Evolutionary conservation across 176 grass and related monocot species (phyloP), one percentile per base, ranked within the genome.

Genomic region (Triticum turgidum): DNA sequence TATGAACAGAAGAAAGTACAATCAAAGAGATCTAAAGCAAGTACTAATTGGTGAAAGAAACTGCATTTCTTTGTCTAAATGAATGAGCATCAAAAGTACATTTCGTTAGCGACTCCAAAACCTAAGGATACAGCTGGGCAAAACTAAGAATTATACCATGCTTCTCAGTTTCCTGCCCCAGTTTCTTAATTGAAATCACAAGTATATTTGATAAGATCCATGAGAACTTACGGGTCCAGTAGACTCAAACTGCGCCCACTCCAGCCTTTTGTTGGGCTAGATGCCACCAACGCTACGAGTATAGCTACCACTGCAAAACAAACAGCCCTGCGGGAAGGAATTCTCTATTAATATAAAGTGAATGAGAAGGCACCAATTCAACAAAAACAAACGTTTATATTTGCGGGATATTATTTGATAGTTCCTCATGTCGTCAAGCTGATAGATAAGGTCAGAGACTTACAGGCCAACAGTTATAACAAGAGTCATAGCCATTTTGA

Each of bases 241-340:
- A 99, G 89, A 83, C 97, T 99, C 89, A 99, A 94, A 90, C 97
- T 99, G 78, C 97, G 97, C 15, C 97, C 97, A 25, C 97, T 99
- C 97, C 97, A 99, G 78, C 97, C 97, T 92, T 97, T 99, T 65
- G 97, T 99, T 85, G 97, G 97, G 84, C 97, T 99, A 84, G 97
- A 99, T 80, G 97, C 97, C 72, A 99, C 97, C 90, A 99, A 67
- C 41, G 97, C 97, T 10, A 94, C 67, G 27, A 99, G 90, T 76
- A 97, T 93, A 85, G 97, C 94, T 86, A 99, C 62, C 21, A 91
- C 97, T 72, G 89, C 92, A 73, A 87, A 90, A 90, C 90, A 99
- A 87, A 97, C 80, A 86, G 89, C 97, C 82, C 97, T 99, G 92
- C 45, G 84, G 75, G 78, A 76, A 84, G 58, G 80, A 84, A 84